A percentile compares a stretch with the other conserved stretches of the same genome.
phyloP scores from a whole-genome alignment of 257 asterid genomes.

The Nicotiana paniculata region DNA sequence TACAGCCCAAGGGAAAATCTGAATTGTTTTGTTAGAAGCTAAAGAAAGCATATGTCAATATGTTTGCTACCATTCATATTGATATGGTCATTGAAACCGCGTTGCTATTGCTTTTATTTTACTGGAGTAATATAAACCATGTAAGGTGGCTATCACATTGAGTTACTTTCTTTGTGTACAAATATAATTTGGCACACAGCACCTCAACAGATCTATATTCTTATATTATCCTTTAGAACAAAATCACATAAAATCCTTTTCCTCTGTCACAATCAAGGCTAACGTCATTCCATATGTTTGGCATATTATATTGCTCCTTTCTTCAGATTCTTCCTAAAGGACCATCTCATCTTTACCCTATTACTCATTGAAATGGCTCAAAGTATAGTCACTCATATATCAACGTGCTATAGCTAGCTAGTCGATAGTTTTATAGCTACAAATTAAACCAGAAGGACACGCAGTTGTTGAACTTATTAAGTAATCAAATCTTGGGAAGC shows the following conservation, averaged over 20 bases:
- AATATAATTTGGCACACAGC: background rate
- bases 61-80: background rate
- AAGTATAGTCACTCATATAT: too few relatives aligned
- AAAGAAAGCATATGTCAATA: background rate
- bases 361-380: background rate
- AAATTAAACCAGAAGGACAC: background rate
- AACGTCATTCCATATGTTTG: background rate
- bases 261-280: background rate
- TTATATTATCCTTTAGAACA: background rate
- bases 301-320: too few relatives aligned
- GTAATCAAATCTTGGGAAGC: too few relatives aligned
- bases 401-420: too few relatives aligned
- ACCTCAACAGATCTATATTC: background rate
- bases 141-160: background rate
- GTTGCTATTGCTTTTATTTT: background rate
- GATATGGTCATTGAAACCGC: background rate
- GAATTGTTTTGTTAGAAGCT: background rate
- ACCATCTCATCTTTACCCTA: background rate
- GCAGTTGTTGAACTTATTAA: too few relatives aligned
- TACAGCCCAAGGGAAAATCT: background rate
- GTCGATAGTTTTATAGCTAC: background rate
- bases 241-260: background rate
- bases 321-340: background rate
- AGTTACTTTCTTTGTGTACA: background rate
- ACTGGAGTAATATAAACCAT: background rate